Percentiles rank a stretch among this genome's conserved stretches.
Conservation (phyloP, 805 yeast genomes). For the Myxozyma melibiosi region DNA sequence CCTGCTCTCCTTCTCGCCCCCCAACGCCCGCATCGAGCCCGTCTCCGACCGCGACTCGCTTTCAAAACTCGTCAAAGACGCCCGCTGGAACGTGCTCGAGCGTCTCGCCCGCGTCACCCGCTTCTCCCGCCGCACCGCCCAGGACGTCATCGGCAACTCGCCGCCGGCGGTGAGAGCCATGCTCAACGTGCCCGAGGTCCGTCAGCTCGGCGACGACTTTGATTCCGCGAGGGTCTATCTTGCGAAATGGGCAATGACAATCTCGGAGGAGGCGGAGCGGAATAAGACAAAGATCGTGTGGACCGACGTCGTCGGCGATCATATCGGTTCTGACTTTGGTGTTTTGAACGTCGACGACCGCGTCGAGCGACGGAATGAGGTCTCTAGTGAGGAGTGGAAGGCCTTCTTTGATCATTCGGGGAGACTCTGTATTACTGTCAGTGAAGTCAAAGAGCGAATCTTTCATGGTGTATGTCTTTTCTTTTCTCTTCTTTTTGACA, state of each 20-base stretch:
- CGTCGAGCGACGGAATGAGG: slow-evolving; percentile 67
- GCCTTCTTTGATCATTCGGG: slow-evolving; percentile 79
- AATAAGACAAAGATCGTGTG: slow-evolving; percentile 46
- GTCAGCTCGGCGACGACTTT: slow-evolving; percentile 80
- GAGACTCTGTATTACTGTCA: slow-evolving; percentile 65
- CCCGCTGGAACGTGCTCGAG: slow-evolving; percentile 86
- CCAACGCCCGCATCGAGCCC: slow-evolving; percentile 42
- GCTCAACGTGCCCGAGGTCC: slow-evolving; percentile 77
- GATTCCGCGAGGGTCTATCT: slow-evolving; percentile 89
- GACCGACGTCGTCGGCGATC: slow-evolving; percentile 41
- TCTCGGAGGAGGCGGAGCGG: slow-evolving; percentile 85
- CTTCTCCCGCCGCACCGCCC: slow-evolving; percentile 64
- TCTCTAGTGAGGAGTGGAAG: slow-evolving; percentile 77
- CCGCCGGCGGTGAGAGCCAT: slow-evolving; percentile 62
- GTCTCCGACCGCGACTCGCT: slow-evolving; percentile 36
- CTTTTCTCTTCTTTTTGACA: background rate
- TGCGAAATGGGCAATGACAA: slow-evolving; percentile 96
- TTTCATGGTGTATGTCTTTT: slow-evolving; percentile 66
- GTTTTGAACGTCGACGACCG: slow-evolving; percentile 52
- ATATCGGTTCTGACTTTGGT: slow-evolving; percentile 45
- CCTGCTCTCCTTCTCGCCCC: slow-evolving; percentile 58
- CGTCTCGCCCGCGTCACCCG: slow-evolving; percentile 78
- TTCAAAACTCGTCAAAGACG: slow-evolving; percentile 57
- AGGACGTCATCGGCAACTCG: slow-evolving; percentile 56
- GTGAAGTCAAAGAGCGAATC: slow-evolving; percentile 77